Evolutionary conservation across 371 early-diverging fungal genomes (phyloP), one percentile per base, ranked within the genome.

Genomic region (Batkoa obscura): DNA sequence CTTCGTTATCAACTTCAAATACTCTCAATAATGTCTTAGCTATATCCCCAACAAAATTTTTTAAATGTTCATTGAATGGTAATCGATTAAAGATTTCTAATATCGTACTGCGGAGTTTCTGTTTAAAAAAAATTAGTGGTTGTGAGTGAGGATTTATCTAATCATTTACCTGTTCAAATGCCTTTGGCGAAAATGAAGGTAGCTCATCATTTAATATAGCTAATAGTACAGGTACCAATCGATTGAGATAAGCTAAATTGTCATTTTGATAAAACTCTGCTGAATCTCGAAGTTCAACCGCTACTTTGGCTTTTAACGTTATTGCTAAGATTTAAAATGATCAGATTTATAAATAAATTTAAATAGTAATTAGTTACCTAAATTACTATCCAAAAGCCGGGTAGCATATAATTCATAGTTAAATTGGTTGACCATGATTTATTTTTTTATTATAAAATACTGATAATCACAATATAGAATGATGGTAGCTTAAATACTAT

Each of bases 1-100:
- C 98, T 69, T 98, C 98, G 60, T 96, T 95, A 62, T 98, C 98
- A 10, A 75, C 74, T 59, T 76, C 72, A 35, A 98, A 72, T 2
- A 92, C 72, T 31, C 78, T 64, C 74, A 96, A 77, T 47, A 94
- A 65, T 5, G 83, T 69, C 50, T 68, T 70, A 46, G 76, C 66
- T 51, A 83, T 52, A 12, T 79, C 76, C 17, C 70, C 63, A 0
- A 76, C 79, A 49, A 81, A 79, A 43, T 71, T 66, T 56, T 74
- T 73, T 38, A 88, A 72, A 9, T 81, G 69, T 45, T 88, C 89
- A 49, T 81, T 90, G 62, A 82, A 86, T 8, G 94, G 92, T 36
- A 94, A 71, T 34, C 94, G 82, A 65, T 93, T 89, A 10, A 95
- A 74, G 46, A 94, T 86, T 64, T 95, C 94, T 36, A 97, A 66